Evolutionary conservation across 2,329 filamentous ascomycete genomes (phyloP).

Genomic region (Arthrobotrys sinensis): DNA sequence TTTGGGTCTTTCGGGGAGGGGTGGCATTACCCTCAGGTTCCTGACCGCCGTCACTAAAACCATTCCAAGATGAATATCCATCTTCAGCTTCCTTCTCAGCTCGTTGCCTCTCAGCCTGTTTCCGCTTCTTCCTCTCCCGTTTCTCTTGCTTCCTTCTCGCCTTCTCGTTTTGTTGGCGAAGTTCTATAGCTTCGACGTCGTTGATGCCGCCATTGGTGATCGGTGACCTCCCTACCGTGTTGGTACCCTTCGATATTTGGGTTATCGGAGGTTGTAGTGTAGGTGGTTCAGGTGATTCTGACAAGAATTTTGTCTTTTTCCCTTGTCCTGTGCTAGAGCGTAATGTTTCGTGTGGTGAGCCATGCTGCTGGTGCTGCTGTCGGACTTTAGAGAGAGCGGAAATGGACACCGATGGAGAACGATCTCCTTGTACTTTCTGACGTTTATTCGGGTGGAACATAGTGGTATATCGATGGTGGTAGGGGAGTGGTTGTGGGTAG

Average conservation of each 20-base stretch:
- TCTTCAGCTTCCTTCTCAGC: conserved; percentile 31
- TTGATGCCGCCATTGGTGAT: conserved; percentile 45
- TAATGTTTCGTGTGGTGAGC: conserved; percentile 41
- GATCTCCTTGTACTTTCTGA: conserved; percentile 25
- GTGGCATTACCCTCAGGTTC: not conserved
- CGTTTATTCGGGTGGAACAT: conserved; percentile 54
- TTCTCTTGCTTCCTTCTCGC: conserved; percentile 41
- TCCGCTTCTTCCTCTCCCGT: conserved; percentile 38
- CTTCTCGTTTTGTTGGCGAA: conserved; percentile 58
- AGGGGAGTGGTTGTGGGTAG: conserved; percentile 3
- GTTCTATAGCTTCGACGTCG: conserved; percentile 50
- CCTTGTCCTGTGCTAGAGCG: conserved; percentile 49
- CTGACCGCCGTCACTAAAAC: conserved; percentile 31
- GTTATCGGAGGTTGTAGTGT: not conserved
- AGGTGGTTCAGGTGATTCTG: conserved; percentile 46
- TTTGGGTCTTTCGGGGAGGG: conserved; percentile 15
- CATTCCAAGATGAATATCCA: conserved; percentile 55
- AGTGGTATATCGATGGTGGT: conserved; percentile 3
- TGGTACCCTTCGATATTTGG: not conserved
- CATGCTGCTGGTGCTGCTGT: conserved; percentile 27
- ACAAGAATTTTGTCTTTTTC: conserved; percentile 37
- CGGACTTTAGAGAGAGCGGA: conserved; percentile 43
- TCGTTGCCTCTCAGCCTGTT: conserved; percentile 14
- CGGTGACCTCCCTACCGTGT: not conserved
- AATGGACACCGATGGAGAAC: conserved; percentile 14